Evolutionary conservation across 345 rosid genomes (phyloP).

Genomic region (Barbarea vulgaris): DNA sequence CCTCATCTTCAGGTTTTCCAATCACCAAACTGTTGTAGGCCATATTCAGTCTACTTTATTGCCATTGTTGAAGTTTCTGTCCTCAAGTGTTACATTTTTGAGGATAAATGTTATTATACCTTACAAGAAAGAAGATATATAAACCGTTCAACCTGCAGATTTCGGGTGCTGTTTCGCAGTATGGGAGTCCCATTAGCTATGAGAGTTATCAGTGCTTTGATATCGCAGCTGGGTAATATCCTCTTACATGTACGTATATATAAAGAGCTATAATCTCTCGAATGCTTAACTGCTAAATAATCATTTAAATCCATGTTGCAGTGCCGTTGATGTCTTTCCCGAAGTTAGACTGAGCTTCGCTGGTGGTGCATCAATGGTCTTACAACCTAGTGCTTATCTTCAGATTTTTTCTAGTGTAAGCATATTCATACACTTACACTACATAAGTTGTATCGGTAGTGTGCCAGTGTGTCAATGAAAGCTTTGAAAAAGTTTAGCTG

Average conservation of each 20-base stretch:
- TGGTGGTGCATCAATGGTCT: constrained; percentile 76
- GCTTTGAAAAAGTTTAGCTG: not conserved
- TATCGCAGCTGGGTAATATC: constrained; percentile 62
- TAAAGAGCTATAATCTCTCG: not conserved
- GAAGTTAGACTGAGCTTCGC: constrained; percentile 83
- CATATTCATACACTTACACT: constrained; percentile 32
- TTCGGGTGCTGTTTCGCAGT: constrained; percentile 54
- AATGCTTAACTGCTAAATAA: constrained; percentile 10
- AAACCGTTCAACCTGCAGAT: constrained; percentile 54
- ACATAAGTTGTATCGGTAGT: not conserved
- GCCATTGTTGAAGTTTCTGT: constrained; percentile 1
- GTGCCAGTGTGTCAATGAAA: constrained; percentile 4
- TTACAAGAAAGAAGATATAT: constrained; percentile 16
- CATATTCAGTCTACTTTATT: constrained; percentile 10
- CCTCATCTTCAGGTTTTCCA: not conserved
- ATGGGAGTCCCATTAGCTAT: constrained; percentile 52
- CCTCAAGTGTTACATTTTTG: not conserved
- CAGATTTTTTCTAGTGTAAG: constrained; percentile 77
- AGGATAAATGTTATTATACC: constrained; percentile 2
- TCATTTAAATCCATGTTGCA: constrained; percentile 43
- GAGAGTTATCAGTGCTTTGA: constrained; percentile 69
- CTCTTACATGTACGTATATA: constrained; percentile 20
- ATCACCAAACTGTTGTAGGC: not conserved
- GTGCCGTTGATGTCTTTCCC: constrained; percentile 70
- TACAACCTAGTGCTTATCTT: constrained; percentile 72